Percentiles rank a stretch among this genome's conserved stretches.
phyloP scores from a whole-genome alignment of 1,284 basidiomycete species.

The Ceratobasidium sp. region DNA sequence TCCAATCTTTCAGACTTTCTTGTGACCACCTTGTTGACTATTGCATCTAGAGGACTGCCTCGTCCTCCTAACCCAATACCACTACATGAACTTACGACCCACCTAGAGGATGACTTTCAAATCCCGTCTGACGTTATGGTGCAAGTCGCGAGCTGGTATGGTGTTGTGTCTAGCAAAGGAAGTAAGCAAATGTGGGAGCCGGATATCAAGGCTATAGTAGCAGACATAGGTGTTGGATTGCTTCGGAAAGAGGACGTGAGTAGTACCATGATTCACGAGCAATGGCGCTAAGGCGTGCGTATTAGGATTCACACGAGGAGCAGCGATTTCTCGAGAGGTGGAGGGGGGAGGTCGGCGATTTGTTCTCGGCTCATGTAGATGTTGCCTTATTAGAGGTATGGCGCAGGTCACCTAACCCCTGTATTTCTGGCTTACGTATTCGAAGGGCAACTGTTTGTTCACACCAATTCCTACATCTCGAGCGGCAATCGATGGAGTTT shows the following conservation, averaged over 20 bases:
- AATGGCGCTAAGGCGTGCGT: background rate
- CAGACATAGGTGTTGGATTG: conserved; percentile 78
- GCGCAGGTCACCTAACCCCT: conserved; percentile 9
- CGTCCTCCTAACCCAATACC: conserved; percentile 66
- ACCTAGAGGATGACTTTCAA: conserved; percentile 81
- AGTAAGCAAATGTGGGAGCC: conserved; percentile 71
- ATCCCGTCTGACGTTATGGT: conserved; percentile 69
- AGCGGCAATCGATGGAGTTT: conserved; percentile 43
- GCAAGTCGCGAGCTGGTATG: conserved; percentile 86
- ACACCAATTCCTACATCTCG: conserved; percentile 27
- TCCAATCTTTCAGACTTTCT: conserved; percentile 80
- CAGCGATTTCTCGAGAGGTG: conserved; percentile 73
- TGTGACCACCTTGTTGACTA: conserved; percentile 57
- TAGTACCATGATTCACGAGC: conserved; percentile 13
- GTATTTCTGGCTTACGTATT: conserved; percentile 22
- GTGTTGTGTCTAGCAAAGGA: conserved; percentile 59
- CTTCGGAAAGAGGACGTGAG: conserved; percentile 73
- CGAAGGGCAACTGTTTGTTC: conserved; percentile 78
- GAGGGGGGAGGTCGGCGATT: conserved; percentile 78
- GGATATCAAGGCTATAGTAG: conserved; percentile 69
- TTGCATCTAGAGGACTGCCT: conserved; percentile 67
- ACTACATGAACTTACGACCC: conserved; percentile 62
- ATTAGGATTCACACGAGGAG: conserved; percentile 71
- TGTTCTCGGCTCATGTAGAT: conserved; percentile 71
- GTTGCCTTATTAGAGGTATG: conserved; percentile 76